Evolutionary conservation across 2,329 filamentous ascomycete species (phyloP), one percentile per base, ranked within the genome.

Genomic region (Colletotrichum cuscutae): DNA sequence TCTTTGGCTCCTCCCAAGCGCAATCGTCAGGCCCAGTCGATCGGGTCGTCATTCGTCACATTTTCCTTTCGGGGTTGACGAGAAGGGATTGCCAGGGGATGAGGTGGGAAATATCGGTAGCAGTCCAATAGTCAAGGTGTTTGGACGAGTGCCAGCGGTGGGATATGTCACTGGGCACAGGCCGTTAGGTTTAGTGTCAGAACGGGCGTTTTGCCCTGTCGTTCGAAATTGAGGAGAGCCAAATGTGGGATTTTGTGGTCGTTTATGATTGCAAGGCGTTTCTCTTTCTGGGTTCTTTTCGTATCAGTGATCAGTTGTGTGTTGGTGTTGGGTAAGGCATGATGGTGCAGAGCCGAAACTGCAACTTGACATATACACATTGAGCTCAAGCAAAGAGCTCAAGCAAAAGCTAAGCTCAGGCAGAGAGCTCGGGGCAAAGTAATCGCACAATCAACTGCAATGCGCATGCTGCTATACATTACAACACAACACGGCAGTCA

Each of bases 11-110:
- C 6, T 42, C 37, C 37, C 26, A 71, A 61, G 63, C 35, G 57
- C 37, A 59, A 59, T 68, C 52, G 24, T 64, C n/a, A 59, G 49
- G 67, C 49, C 71, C 66, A 53, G 56, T 56, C 71, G 56, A 65
- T 72, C 66, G 56, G 71, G 71, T 72, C 71, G 66, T 72, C 66
- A 72, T 65, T 57, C 54, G 49, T 72, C 66, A 72, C 28, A 71
- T 70, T 60, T 70, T 12, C 22, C 11, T 30, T 37, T 42, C 37
- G 37, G 37, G 13, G 15, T 42, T 42, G 37, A 13, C 37, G 37
- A 42, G 37, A 15, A 42, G 37, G 37, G 42, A 57, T 60, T 22
- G 56, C 67, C 52, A 46, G 59, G 65, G 42, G 42, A 42, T 42
- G 37, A 19, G 37, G 13, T 42, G 37, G 37, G 13, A 42, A 52